These are phyloP conservation scores for Talaromyces sp. DNA, from an alignment of 2,329 filamentous ascomycete genomes.

Conservation along the genomic window DNA sequence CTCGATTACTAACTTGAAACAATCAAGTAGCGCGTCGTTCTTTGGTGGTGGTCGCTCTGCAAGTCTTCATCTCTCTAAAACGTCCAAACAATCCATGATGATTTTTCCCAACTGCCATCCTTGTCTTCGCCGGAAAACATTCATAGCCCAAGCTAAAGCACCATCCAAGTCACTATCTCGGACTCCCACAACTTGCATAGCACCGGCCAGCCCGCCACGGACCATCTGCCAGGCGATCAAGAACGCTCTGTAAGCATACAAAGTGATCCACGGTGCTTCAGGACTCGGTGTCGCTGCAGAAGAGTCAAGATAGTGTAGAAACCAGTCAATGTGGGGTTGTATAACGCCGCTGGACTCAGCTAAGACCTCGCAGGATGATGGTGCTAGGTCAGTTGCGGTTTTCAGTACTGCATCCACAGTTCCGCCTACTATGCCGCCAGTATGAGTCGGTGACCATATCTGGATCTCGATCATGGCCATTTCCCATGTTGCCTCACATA, in stretches of 20 bases:
- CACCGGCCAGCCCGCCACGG: conserved; percentile 28
- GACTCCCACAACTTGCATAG: conserved; percentile 34
- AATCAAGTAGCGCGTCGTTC: background rate
- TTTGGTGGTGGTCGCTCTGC: background rate
- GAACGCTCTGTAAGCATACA: conserved; percentile 43
- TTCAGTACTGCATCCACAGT: conserved; percentile 36
- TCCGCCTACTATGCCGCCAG: conserved; percentile 36
- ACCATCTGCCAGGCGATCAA: conserved; percentile 42
- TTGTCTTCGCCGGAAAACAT: conserved; percentile 30
- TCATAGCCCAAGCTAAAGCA: conserved; percentile 29
- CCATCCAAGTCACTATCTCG: conserved; percentile 30
- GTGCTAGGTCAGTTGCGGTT: conserved; percentile 31
- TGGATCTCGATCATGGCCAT: conserved; percentile 44
- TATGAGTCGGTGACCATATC: conserved; percentile 43
- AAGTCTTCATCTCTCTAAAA: conserved; percentile 19
- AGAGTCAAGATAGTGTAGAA: conserved; percentile 36
- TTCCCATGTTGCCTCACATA: conserved; percentile 40
- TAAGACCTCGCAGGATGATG: conserved; percentile 29
- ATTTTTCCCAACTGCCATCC: conserved; percentile 33
- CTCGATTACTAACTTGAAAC: background rate
- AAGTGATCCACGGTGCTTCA: conserved; percentile 40
- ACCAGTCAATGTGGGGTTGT: conserved; percentile 41
- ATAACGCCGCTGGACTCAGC: conserved; percentile 30
- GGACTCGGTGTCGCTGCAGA: conserved; percentile 18
- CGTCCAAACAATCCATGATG: conserved; percentile 31